A percentile compares a stretch with the other conserved stretches of the same genome.
phyloP scores from a whole-genome alignment of 495 filamentous ascomycete species.

The Neurospora discreta region DNA sequence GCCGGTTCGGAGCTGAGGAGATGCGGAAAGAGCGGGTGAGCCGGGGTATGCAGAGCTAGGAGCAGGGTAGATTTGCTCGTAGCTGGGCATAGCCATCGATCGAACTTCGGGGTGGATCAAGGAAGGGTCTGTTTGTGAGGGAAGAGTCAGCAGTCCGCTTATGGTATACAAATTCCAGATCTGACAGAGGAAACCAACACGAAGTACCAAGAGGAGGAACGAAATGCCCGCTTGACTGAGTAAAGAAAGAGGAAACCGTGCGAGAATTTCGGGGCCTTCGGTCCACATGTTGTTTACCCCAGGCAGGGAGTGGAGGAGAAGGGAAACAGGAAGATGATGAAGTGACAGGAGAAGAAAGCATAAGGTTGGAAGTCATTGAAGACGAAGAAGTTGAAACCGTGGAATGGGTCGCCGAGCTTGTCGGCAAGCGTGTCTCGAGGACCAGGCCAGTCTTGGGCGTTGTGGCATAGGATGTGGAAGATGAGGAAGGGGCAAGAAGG shows the following conservation, averaged over 20 bases:
- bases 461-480: conserved; percentile 21
- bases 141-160: conserved; percentile 21
- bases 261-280: conserved; percentile 17
- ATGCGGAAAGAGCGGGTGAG: conserved; percentile 35
- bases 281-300: conserved; percentile 18
- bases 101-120: conserved; percentile 39
- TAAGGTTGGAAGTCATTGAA: conserved; percentile 18
- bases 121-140: conserved; percentile 29
- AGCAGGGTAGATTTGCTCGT: conserved; percentile 30
- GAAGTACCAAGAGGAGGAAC: conserved; percentile 48
- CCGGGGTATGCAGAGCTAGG: conserved; percentile 30
- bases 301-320: conserved; percentile 19
- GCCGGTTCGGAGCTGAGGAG: conserved; percentile 33
- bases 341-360: conserved; percentile 41
- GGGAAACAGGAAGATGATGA: conserved; percentile 37
- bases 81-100: conserved; percentile 34
- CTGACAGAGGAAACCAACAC: conserved; percentile 49
- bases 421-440: conserved; percentile 24
- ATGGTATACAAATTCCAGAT: neutral
- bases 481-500: conserved; percentile 17
- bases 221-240: conserved; percentile 51
- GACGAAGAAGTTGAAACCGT: conserved; percentile 15
- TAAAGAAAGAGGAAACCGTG: conserved; percentile 29
- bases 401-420: conserved; percentile 18
- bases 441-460: conserved; percentile 12